phyloP scores from a whole-genome alignment of 1,284 basidiomycete species.

The Cystobasidium slooffiae region DNA sequence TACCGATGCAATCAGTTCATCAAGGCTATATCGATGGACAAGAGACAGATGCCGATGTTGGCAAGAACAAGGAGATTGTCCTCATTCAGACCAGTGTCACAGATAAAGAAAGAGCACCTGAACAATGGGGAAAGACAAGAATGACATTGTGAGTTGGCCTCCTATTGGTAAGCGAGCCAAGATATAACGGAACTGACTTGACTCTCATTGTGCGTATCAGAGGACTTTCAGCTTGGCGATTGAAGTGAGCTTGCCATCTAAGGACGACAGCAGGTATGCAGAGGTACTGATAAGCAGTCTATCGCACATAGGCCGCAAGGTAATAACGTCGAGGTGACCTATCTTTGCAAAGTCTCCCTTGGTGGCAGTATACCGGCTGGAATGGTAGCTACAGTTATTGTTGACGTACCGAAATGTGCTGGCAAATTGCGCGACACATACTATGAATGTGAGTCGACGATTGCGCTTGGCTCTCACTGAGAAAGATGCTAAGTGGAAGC shows the following conservation, averaged over 20 bases:
- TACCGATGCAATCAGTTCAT: conserved; percentile 4
- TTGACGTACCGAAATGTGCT: conserved; percentile 36
- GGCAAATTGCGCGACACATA: conserved; percentile 39
- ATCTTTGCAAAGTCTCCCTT: conserved; percentile 35
- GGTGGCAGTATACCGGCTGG: conserved; percentile 33
- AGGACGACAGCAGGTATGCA: too few species aligned
- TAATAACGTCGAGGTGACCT: conserved; percentile 33
- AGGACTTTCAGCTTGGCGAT: conserved; percentile 33
- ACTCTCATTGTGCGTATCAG: neutral
- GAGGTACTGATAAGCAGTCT: neutral
- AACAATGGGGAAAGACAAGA: conserved; percentile 34
- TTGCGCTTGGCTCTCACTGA: too few species aligned
- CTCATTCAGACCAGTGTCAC: conserved; percentile 33
- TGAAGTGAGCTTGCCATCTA: neutral
- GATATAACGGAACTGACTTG: neutral
- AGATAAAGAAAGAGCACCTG: conserved; percentile 33
- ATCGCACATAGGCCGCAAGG: conserved; percentile 22
- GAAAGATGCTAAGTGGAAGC: too few species aligned
- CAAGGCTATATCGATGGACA: conserved; percentile 34
- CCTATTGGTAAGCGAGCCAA: neutral
- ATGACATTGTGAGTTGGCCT: conserved; percentile 28
- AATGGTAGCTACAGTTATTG: conserved; percentile 38
- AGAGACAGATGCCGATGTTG: neutral
- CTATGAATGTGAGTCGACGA: conserved; percentile 38
- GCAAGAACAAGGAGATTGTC: conserved; percentile 39